Conservation (phyloP, 441 rosid species). For the Populus hybrid region DNA sequence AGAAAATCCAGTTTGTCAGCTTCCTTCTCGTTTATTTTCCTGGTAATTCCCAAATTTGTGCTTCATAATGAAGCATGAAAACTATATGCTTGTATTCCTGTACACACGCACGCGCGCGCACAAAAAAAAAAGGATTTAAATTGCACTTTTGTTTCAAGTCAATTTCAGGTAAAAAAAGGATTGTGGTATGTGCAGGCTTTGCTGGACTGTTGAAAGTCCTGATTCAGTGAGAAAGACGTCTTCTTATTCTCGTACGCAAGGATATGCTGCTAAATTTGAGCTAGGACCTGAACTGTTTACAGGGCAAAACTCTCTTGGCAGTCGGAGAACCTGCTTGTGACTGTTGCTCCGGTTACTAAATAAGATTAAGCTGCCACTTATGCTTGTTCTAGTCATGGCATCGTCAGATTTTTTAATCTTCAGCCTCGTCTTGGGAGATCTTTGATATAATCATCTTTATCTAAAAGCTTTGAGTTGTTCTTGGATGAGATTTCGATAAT, state of each 20-base stretch:
- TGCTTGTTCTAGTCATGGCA: not conserved
- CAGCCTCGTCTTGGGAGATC: not conserved
- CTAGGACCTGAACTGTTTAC: not conserved
- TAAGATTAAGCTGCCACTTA: too few relatives aligned
- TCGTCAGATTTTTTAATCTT: too few relatives aligned
- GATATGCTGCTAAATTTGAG: not conserved
- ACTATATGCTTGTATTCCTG: not conserved
- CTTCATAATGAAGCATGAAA: not conserved
- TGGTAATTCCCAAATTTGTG: not conserved
- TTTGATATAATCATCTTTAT: not conserved
- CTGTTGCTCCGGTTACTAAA: not conserved
- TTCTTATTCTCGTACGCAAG: not conserved
- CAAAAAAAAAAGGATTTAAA: not conserved
- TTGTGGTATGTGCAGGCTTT: not conserved
- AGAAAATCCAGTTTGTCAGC: not conserved
- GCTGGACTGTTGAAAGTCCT: not conserved
- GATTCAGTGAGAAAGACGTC: not conserved
- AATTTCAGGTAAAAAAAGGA: not conserved
- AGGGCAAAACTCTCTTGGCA: not conserved
- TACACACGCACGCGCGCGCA: not conserved
- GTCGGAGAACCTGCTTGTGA: not conserved
- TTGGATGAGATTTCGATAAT: too few relatives aligned
- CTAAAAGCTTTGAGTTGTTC: not conserved
- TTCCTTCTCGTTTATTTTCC: not conserved
- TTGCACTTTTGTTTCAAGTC: not conserved